phyloP scores from a whole-genome alignment of 2,329 filamentous ascomycete species.

The Ophiocordyceps australis region DNA sequence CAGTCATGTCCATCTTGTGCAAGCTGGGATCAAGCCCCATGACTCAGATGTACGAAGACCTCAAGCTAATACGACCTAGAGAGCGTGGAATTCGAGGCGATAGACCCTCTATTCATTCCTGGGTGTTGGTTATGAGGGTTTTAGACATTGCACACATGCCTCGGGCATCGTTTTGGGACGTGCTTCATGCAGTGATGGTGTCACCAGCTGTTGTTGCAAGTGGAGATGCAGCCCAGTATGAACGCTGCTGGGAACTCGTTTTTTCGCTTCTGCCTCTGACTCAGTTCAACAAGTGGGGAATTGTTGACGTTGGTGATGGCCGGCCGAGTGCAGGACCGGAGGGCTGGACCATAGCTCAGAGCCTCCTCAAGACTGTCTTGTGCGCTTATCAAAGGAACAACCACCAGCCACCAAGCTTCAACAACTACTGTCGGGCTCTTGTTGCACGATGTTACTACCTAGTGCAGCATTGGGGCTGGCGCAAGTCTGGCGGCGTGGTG shows the following conservation, averaged over 20 bases:
- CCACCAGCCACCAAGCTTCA: conserved; percentile 41
- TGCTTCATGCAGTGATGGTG: conserved; percentile 26
- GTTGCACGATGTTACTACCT: conserved; percentile 44
- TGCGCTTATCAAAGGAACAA: conserved; percentile 35
- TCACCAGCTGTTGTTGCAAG: conserved; percentile 13
- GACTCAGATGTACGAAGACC: conserved; percentile 24
- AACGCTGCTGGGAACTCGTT: conserved; percentile 37
- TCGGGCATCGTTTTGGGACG: conserved; percentile 41
- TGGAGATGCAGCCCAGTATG: conserved; percentile 27
- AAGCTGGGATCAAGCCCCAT: conserved; percentile 22
- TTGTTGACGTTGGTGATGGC: conserved; percentile 18
- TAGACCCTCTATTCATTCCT: conserved; percentile 27
- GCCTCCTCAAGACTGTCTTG: conserved; percentile 36
- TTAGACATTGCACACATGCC: conserved; percentile 31
- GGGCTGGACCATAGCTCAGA: conserved; percentile 42
- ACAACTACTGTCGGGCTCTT: conserved; percentile 42
- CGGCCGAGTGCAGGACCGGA: conserved; percentile 19
- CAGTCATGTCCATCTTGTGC: conserved; percentile 20
- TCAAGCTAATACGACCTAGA: conserved; percentile 23
- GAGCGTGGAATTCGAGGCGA: conserved; percentile 33
- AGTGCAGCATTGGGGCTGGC: conserved; percentile 49
- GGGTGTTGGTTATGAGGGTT: conserved; percentile 38
- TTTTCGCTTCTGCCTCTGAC: conserved; percentile 42
- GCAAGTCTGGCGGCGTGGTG: conserved; percentile 34
- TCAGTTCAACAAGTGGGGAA: conserved; percentile 38